Conservation (phyloP, 2,329 filamentous ascomycete genomes). For the Aspergillus pseudoterreus region DNA sequence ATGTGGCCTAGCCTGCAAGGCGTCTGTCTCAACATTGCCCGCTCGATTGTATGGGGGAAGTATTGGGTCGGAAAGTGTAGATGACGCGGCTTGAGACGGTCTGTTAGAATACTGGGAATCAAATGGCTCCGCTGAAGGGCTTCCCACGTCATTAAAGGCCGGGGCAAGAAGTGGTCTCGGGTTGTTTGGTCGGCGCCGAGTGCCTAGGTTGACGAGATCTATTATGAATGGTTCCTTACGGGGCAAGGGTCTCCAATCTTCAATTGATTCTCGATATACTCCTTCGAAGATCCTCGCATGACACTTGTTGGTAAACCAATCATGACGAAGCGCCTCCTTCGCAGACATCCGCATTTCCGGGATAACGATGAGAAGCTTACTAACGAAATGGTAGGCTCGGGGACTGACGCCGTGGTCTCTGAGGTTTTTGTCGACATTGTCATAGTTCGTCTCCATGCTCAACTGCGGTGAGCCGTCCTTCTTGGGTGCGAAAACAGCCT, state of each 20-base stretch:
- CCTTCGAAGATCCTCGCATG: constrained; percentile 47
- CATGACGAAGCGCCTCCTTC: constrained; percentile 50
- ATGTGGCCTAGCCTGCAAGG: no score
- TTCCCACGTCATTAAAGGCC: not conserved
- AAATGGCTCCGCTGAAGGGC: not conserved
- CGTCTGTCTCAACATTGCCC: not conserved
- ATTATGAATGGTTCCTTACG: constrained; percentile 9
- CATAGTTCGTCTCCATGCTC: constrained; percentile 37
- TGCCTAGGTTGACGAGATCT: constrained; percentile 5
- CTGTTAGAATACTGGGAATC: not conserved
- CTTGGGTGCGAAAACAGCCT: no score
- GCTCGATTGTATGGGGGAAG: constrained; percentile 12
- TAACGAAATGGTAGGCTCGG: constrained; percentile 40
- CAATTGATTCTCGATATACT: constrained; percentile 48
- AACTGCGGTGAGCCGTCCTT: no score
- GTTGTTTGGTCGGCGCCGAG: not conserved
- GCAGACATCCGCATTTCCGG: constrained; percentile 45
- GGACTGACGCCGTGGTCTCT: constrained; percentile 42
- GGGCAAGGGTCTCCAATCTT: constrained; percentile 48
- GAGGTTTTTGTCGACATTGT: constrained; percentile 40
- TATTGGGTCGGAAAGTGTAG: constrained; percentile 22
- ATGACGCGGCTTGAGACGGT: constrained; percentile 7
- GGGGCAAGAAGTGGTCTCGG: no score
- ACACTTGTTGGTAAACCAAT: constrained; percentile 54
- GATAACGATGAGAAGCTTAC: no score